A percentile compares a stretch with the other conserved stretches of the same genome.
Evolutionary conservation across 2,329 filamentous ascomycete genomes (phyloP).

Genomic region (Sphaerulina populicola): DNA sequence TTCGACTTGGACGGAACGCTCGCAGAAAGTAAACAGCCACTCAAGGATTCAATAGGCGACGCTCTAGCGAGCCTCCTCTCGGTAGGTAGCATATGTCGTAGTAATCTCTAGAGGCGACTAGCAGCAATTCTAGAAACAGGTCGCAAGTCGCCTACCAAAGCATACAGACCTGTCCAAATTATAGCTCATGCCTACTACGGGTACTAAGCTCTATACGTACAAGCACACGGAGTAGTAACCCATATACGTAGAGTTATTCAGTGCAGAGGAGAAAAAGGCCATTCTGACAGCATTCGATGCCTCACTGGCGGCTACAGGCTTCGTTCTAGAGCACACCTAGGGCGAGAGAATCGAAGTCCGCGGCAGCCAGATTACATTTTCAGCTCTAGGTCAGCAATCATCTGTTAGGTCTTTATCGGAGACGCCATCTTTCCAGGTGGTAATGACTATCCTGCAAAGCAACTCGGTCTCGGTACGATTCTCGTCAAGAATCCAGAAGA

Average conservation of each 20-base stretch:
- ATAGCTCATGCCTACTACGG: slow-evolving; percentile 40
- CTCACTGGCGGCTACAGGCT: slow-evolving; percentile 32
- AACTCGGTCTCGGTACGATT: slow-evolving; percentile 29
- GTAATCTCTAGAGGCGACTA: slow-evolving; percentile 40
- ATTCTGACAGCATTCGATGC: slow-evolving; percentile 30
- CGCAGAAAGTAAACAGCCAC: slow-evolving; percentile 33
- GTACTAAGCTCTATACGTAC: slow-evolving; percentile 37
- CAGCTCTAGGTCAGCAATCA: slow-evolving; percentile 37
- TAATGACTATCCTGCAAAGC: slow-evolving; percentile 35
- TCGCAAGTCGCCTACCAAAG: slow-evolving; percentile 34
- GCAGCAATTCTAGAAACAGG: slow-evolving; percentile 38
- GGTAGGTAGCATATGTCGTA: slow-evolving; percentile 36
- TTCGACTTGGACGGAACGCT: slow-evolving; percentile 37
- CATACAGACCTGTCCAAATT: slow-evolving; percentile 34
- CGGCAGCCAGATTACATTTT: slow-evolving; percentile 39
- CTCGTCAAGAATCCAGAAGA: slow-evolving; percentile 24
- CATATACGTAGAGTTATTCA: slow-evolving; percentile 37
- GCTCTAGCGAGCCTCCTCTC: slow-evolving; percentile 33
- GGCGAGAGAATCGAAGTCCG: slow-evolving; percentile 38
- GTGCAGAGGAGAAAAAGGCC: slow-evolving; percentile 16
- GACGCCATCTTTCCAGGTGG: slow-evolving; percentile 38
- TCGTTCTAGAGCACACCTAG: slow-evolving; percentile 36
- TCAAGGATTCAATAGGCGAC: slow-evolving; percentile 28
- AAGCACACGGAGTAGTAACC: slow-evolving; percentile 7
- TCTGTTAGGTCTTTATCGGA: slow-evolving; percentile 37